A percentile compares a stretch with the other conserved stretches of the same genome.
These are phyloP conservation scores for Colletotrichum coccodes DNA, from an alignment of 2,329 filamentous ascomycete genomes.

Conservation along the genomic window DNA sequence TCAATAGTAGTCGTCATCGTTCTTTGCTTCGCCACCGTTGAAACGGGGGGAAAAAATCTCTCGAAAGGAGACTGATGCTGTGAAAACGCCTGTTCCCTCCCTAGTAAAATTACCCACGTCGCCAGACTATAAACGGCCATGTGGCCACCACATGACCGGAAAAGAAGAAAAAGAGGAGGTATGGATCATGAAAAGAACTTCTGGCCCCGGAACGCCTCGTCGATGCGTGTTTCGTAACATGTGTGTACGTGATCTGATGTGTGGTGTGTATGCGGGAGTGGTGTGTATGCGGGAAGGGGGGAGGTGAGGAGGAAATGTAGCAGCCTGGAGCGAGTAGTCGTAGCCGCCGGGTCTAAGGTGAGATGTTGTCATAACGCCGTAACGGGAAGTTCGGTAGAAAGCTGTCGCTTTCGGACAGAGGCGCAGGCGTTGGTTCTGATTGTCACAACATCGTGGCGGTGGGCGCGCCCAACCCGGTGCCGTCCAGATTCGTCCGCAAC, in stretches of 20 bases:
- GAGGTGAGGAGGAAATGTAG: background rate
- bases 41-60: background rate
- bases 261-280: background rate
- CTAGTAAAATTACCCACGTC: slow-evolving; percentile 2
- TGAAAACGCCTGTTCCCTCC: slow-evolving; percentile 7
- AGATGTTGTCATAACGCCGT: slow-evolving; percentile 25
- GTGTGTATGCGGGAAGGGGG: background rate
- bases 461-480: slow-evolving; percentile 46
- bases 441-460: slow-evolving; percentile 52
- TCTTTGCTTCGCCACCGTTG: slow-evolving; percentile 26
- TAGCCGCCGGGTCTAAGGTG: slow-evolving; percentile 23
- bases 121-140: slow-evolving; percentile 14
- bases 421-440: slow-evolving; percentile 17
- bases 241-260: slow-evolving; percentile 4
- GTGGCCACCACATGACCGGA: background rate
- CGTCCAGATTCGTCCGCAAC: slow-evolving; percentile 41
- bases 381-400: slow-evolving; percentile 12
- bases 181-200: slow-evolving; percentile 18
- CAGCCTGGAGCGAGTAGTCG: slow-evolving; percentile 17
- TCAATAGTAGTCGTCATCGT: slow-evolving; percentile 33
- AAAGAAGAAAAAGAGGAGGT: slow-evolving; percentile 8
- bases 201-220: slow-evolving; percentile 27
- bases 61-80: slow-evolving; percentile 1
- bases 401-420: slow-evolving; percentile 2
- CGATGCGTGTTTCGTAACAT: slow-evolving; percentile 29